Evolutionary conservation across 768 basidiomycete genomes (phyloP).

Genomic region (Macrolepiota fuliginosa): DNA sequence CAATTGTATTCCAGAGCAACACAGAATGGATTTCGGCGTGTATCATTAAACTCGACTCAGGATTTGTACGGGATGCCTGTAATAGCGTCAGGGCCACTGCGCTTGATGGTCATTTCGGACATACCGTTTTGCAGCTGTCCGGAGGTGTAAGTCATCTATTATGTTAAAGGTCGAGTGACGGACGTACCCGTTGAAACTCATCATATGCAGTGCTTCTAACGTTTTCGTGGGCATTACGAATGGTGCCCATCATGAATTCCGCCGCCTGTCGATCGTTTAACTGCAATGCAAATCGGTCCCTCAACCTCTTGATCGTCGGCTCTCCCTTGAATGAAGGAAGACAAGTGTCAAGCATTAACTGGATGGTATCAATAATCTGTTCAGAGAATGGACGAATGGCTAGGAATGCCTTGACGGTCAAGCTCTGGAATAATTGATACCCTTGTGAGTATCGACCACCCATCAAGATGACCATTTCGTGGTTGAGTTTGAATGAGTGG

Average conservation of each 20-base stretch:
- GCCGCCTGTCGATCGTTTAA: slow-evolving; percentile 89
- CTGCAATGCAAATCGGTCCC: slow-evolving; percentile 82
- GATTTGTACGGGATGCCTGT: slow-evolving; percentile 46
- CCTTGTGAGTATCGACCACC: slow-evolving; percentile 94
- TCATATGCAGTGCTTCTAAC: slow-evolving; percentile 92
- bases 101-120: not conserved
- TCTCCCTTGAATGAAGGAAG: slow-evolving; percentile 98
- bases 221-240: slow-evolving; percentile 95
- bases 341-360: slow-evolving; percentile 93
- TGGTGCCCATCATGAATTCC: slow-evolving; percentile 86
- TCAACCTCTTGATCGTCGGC: slow-evolving; percentile 79
- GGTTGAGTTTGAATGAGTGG: slow-evolving; percentile 95
- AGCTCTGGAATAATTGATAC: slow-evolving; percentile 89
- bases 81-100: not conserved
- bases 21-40: too few species aligned
- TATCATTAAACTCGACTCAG: slow-evolving; percentile 8
- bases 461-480: slow-evolving; percentile 98
- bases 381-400: slow-evolving; percentile 94
- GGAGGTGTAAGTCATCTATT: slow-evolving; percentile 26
- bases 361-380: slow-evolving; percentile 83
- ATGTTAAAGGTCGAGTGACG: slow-evolving; percentile 29
- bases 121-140: slow-evolving; percentile 18
- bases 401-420: slow-evolving; percentile 95
- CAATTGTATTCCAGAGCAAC: too few species aligned
- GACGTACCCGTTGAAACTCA: slow-evolving; percentile 80